phyloP scores from a whole-genome alignment of 163 green algal species.

The Scenedesmus sp. region DNA sequence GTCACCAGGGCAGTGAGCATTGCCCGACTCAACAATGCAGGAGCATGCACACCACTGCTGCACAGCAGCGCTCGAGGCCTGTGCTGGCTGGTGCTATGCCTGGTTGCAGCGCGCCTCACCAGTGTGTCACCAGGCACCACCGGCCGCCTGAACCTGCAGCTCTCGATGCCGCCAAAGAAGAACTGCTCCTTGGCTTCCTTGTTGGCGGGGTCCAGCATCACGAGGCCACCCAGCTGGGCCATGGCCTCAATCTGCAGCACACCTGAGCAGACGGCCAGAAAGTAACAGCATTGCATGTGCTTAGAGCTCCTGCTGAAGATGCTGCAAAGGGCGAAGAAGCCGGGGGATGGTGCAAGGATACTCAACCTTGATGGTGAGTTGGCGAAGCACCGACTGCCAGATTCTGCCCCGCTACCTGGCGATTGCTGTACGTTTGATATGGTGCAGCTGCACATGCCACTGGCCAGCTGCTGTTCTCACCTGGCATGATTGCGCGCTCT shows the following conservation, averaged over 20 bases:
- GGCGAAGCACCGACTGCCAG: too few species aligned
- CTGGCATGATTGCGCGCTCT: slow-evolving; percentile 98
- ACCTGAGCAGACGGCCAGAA: slow-evolving; percentile 58
- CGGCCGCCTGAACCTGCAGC: slow-evolving; percentile 92
- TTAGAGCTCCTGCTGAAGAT: neutral
- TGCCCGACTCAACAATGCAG: too few species aligned
- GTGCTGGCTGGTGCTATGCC: too few species aligned
- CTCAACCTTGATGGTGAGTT: neutral
- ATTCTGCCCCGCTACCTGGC: too few species aligned
- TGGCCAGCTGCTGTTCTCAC: slow-evolving; percentile 53
- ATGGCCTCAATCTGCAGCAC: slow-evolving; percentile 98
- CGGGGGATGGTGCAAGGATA: neutral
- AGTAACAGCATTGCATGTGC: neutral
- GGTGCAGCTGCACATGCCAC: neutral
- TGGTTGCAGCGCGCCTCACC: slow-evolving; percentile 58
- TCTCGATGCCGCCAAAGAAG: slow-evolving; percentile 98
- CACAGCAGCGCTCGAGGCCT: too few species aligned
- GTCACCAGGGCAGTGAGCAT: too few species aligned
- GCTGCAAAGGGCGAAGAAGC: neutral
- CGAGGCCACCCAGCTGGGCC: slow-evolving; percentile 97
- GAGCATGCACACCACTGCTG: too few species aligned
- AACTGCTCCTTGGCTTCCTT: slow-evolving; percentile 91
- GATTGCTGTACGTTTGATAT: too few species aligned
- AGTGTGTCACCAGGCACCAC: slow-evolving; percentile 97
- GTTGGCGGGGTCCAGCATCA: slow-evolving; percentile 93